Evolutionary conservation across 2,329 filamentous ascomycete species (phyloP).

Genomic region (Botrytis paeoniae): DNA sequence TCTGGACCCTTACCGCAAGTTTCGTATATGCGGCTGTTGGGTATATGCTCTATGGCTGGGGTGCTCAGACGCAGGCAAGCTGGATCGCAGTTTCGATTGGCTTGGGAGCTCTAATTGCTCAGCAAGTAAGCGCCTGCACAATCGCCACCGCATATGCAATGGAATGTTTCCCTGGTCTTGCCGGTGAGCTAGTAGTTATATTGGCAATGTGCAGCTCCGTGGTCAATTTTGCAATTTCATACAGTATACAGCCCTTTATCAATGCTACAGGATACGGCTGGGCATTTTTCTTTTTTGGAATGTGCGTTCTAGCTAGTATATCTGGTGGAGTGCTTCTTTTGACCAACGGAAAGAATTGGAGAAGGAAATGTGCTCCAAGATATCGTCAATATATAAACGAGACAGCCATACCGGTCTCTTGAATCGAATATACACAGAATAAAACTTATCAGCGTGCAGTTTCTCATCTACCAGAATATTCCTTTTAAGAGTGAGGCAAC

Average conservation of each 20-base stretch:
- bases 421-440: background rate
- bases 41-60: constrained; percentile 43
- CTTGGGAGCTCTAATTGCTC: constrained; percentile 42
- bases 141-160: constrained; percentile 44
- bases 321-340: background rate
- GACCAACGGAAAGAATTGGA: background rate
- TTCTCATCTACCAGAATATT: background rate
- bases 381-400: background rate
- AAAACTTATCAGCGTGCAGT: background rate
- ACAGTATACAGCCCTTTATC: background rate
- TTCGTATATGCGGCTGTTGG: constrained; percentile 39
- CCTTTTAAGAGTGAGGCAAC: background rate
- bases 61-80: constrained; percentile 33
- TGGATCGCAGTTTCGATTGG: constrained; percentile 41
- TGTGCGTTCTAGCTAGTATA: background rate
- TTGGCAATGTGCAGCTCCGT: constrained; percentile 29
- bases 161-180: constrained; percentile 39
- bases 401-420: background rate
- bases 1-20: constrained; percentile 39
- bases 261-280: background rate
- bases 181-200: constrained; percentile 41
- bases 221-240: background rate
- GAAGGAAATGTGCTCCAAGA: background rate
- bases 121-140: constrained; percentile 42
- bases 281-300: background rate